Percentiles rank a stretch among this genome's conserved stretches.
Evolutionary conservation across 352 stramenopile species (phyloP).

Genomic region (Pythium rishiriense): DNA sequence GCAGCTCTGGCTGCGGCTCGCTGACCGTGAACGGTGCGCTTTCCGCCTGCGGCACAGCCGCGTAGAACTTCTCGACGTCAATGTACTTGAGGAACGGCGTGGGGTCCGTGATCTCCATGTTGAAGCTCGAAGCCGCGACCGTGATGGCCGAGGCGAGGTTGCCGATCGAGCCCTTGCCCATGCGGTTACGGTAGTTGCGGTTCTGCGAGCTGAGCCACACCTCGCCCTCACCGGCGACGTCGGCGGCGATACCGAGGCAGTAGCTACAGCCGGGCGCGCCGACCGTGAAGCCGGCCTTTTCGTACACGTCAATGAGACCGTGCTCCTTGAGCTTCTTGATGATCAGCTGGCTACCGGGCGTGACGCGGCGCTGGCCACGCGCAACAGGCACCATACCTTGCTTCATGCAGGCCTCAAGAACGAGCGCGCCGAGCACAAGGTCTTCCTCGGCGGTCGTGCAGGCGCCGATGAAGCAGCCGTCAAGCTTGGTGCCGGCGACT

Average conservation of each 20-base stretch:
- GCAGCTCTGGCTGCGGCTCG: conserved; percentile 59
- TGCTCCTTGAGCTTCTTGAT: conserved; percentile 80
- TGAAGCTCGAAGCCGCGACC: conserved; percentile 82
- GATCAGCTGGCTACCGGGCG: conserved; percentile 75
- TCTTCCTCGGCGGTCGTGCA: conserved; percentile 85
- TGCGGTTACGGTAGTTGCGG: conserved; percentile 88
- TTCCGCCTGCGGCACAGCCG: conserved; percentile 53
- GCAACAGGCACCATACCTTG: conserved; percentile 58
- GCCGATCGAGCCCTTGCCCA: conserved; percentile 79
- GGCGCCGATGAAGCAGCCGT: conserved; percentile 86
- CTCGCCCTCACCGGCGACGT: conserved; percentile 79
- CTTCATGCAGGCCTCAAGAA: conserved; percentile 77
- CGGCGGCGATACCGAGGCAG: conserved; percentile 81
- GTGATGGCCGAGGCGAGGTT: conserved; percentile 82
- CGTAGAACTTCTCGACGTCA: conserved; percentile 65
- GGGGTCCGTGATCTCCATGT: conserved; percentile 78
- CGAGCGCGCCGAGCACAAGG: conserved; percentile 72
- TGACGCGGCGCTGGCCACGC: conserved; percentile 72
- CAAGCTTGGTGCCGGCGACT: conserved; percentile 70
- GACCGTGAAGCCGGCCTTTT: conserved; percentile 77
- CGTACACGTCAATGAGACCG: conserved; percentile 75
- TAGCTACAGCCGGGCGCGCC: conserved; percentile 79
- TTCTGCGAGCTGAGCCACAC: conserved; percentile 86
- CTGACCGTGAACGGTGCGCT: conserved; percentile 43
- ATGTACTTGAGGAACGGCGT: conserved; percentile 74